phyloP scores from a whole-genome alignment of 2,329 filamentous ascomycete species.

The Pyrenophora teres region DNA sequence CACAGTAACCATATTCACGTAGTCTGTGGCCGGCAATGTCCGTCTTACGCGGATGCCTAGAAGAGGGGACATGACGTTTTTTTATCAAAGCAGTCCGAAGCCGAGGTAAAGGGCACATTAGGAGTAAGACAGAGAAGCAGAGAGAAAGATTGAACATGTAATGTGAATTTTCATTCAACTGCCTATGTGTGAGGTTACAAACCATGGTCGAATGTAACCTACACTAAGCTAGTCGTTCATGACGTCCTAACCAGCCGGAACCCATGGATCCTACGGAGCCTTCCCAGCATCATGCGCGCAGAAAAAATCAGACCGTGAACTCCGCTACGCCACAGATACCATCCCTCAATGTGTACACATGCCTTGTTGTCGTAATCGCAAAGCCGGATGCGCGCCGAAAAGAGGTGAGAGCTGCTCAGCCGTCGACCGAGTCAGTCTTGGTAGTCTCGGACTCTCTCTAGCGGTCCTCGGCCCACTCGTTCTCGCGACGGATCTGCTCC shows the following conservation, averaged over 20 bases:
- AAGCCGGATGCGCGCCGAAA: slow-evolving; percentile 3
- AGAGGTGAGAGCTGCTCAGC: background rate
- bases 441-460: slow-evolving; percentile 17
- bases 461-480: slow-evolving; percentile 57
- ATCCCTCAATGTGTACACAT: background rate
- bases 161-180: slow-evolving; percentile 11
- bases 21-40: too few species aligned
- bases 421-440: background rate
- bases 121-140: background rate
- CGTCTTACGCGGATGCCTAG: too few species aligned
- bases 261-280: background rate
- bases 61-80: slow-evolving; percentile 10
- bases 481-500: slow-evolving; percentile 76
- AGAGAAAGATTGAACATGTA: background rate
- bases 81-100: background rate
- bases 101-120: background rate
- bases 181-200: slow-evolving; percentile 4
- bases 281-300: slow-evolving; percentile 7
- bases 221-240: slow-evolving; percentile 1
- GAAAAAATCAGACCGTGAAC: slow-evolving; percentile 14
- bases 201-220: slow-evolving; percentile 1
- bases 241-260: slow-evolving; percentile 4
- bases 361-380: slow-evolving; percentile 5
- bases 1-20: too few species aligned
- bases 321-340: slow-evolving; percentile 16